A percentile compares a stretch with the other conserved stretches of the same genome.
Conservation (phyloP, 2,329 filamentous ascomycete genomes). For the Ceratocystis destructans region DNA sequence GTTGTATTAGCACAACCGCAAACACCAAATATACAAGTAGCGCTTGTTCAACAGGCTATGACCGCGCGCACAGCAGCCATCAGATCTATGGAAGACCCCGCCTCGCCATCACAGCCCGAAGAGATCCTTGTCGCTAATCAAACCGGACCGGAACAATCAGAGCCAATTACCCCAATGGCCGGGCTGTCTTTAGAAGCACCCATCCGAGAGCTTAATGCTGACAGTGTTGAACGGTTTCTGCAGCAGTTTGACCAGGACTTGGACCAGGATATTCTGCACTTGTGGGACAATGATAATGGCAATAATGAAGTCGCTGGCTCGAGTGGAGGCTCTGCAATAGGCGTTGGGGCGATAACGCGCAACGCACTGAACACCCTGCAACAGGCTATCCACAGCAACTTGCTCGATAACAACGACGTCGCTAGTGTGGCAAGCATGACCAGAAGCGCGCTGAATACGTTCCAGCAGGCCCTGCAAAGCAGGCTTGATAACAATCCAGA, state of each 20-base stretch:
- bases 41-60: conserved; percentile 22
- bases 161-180: background rate
- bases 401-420: conserved; percentile 14
- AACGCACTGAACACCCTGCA: conserved; percentile 15
- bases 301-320: background rate
- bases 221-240: conserved; percentile 18
- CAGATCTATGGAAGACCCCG: background rate
- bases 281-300: conserved; percentile 38
- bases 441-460: conserved; percentile 13
- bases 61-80: conserved; percentile 12
- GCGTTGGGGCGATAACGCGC: conserved; percentile 13
- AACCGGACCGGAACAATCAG: background rate
- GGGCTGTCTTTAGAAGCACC: background rate
- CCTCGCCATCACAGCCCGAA: background rate
- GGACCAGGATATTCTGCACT: conserved; percentile 42
- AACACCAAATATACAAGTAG: conserved; percentile 22
- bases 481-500: conserved; percentile 33
- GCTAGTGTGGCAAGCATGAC: conserved; percentile 17
- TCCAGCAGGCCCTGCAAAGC: conserved; percentile 16
- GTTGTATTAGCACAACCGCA: background rate
- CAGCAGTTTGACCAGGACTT: conserved; percentile 31
- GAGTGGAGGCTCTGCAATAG: conserved; percentile 33
- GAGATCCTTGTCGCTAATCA: background rate
- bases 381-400: conserved; percentile 17
- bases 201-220: conserved; percentile 18